Conservation (phyloP, 345 rosid genomes). For the Lepidium aucheri region DNA sequence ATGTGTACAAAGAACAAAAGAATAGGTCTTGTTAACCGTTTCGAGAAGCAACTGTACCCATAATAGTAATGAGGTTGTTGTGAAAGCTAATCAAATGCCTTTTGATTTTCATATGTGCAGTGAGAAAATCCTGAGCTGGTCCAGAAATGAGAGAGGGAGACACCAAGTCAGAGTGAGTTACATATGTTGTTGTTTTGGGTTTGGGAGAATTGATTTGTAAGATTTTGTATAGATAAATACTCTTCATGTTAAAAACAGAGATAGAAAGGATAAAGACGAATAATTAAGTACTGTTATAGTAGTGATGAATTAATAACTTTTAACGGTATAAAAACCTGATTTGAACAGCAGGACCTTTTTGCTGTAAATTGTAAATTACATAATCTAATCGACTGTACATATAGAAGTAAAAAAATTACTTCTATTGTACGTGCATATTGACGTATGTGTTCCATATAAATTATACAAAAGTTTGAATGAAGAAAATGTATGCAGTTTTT, state of each 20-base stretch:
- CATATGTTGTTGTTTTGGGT: not conserved
- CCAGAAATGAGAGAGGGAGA: not conserved
- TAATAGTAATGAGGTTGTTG: not conserved
- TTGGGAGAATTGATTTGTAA: not conserved
- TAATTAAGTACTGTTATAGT: too few species aligned
- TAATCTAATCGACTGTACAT: too few species aligned
- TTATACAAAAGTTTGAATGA: too few species aligned
- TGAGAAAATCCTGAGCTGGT: constrained; percentile 6
- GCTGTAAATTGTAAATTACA: too few species aligned
- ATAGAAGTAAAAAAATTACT: too few species aligned
- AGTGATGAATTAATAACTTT: too few species aligned
- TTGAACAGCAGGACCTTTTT: too few species aligned
- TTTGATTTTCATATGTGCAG: constrained; percentile 6
- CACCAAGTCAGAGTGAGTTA: not conserved
- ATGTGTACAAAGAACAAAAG: not conserved
- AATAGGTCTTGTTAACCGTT: not conserved
- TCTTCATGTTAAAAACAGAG: not conserved
- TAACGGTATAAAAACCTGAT: too few species aligned
- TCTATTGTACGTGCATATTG: too few species aligned
- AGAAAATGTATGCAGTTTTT: too few species aligned
- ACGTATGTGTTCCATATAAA: too few species aligned
- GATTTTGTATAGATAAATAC: constrained; percentile 10
- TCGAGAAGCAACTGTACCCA: not conserved
- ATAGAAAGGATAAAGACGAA: too few species aligned
- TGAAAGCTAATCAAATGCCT: not conserved